Evolutionary conservation across 2,329 filamentous ascomycete species (phyloP).

Genomic region (Cladosporium oxysporum): DNA sequence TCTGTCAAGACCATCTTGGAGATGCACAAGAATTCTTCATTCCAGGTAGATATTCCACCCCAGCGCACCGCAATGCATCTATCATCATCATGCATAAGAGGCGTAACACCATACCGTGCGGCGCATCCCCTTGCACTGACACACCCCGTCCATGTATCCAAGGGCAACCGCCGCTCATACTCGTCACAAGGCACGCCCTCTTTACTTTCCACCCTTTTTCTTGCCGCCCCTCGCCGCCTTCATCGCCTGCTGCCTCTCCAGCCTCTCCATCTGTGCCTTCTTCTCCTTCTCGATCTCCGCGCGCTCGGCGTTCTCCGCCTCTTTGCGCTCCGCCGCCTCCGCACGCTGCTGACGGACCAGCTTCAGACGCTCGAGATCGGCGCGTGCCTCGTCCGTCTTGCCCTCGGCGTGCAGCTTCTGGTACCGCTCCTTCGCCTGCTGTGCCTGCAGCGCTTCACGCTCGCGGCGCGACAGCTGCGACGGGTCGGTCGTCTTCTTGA

Average conservation of each 20-base stretch:
- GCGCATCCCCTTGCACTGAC: background rate
- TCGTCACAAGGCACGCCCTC: background rate
- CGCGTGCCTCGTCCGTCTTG: slow-evolving; percentile 94
- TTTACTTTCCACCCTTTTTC: slow-evolving; percentile 47
- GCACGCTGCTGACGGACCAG: slow-evolving; percentile 84
- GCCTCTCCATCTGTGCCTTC: slow-evolving; percentile 49
- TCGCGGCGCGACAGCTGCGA: slow-evolving; percentile 66
- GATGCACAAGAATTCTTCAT: background rate
- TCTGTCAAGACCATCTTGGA: background rate
- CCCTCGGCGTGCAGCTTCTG: slow-evolving; percentile 89
- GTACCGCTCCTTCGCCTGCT: slow-evolving; percentile 85
- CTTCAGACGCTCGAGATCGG: slow-evolving; percentile 80
- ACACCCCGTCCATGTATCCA: background rate
- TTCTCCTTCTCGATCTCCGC: slow-evolving; percentile 59
- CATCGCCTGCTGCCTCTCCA: slow-evolving; percentile 48
- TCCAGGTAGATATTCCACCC: slow-evolving; percentile 5
- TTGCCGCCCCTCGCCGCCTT: slow-evolving; percentile 44
- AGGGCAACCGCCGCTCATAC: background rate
- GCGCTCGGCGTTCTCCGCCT: slow-evolving; percentile 61
- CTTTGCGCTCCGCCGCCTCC: slow-evolving; percentile 77
- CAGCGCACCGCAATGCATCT: slow-evolving; percentile 19
- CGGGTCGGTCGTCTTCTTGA: slow-evolving; percentile 55
- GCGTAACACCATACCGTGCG: slow-evolving; percentile 11
- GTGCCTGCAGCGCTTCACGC: slow-evolving; percentile 79
- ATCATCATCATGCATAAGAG: slow-evolving; percentile 20